Percentiles rank a stretch among this genome's conserved stretches.
Conservation (phyloP, 108 stramenopile genomes). For the Cylindrotheca fusiformis region DNA sequence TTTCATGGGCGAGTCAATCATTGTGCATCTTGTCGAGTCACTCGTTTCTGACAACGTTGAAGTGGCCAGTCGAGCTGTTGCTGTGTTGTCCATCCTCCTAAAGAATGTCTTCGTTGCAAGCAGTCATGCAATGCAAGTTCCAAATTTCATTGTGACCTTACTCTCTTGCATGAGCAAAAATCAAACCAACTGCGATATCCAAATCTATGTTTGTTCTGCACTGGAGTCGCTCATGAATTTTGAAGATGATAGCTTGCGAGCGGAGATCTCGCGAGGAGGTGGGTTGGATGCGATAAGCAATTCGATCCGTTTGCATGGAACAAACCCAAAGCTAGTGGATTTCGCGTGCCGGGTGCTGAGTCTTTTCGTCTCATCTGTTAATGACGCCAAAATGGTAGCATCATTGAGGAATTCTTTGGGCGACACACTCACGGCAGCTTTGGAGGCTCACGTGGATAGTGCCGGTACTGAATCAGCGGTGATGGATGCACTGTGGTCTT, state of each 20-base stretch:
- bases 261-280: not conserved
- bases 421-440: slow-evolving; percentile 1
- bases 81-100: slow-evolving; percentile 1
- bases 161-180: slow-evolving; percentile 4
- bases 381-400: not conserved
- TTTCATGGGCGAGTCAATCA: slow-evolving; percentile 10
- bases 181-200: not conserved
- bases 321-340: not conserved
- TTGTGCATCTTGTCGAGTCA: not conserved
- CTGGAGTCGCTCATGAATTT: slow-evolving; percentile 13
- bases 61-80: not conserved
- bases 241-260: slow-evolving; percentile 3
- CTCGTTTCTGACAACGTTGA: not conserved
- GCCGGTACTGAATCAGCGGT: slow-evolving; percentile 14
- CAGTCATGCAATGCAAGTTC: slow-evolving; percentile 1
- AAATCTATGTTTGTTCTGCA: slow-evolving; percentile 1
- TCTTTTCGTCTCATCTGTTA: slow-evolving; percentile 9
- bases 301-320: slow-evolving; percentile 1
- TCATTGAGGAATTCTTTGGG: slow-evolving; percentile 2
- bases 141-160: not conserved
- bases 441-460: slow-evolving; percentile 20
- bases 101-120: slow-evolving; percentile 1
- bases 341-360: slow-evolving; percentile 9
- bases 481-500: slow-evolving; percentile 13
- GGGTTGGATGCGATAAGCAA: slow-evolving; percentile 10